Base-by-base conservation (phyloP, 306 rosid genomes). In the Fagus crenata region DNA sequence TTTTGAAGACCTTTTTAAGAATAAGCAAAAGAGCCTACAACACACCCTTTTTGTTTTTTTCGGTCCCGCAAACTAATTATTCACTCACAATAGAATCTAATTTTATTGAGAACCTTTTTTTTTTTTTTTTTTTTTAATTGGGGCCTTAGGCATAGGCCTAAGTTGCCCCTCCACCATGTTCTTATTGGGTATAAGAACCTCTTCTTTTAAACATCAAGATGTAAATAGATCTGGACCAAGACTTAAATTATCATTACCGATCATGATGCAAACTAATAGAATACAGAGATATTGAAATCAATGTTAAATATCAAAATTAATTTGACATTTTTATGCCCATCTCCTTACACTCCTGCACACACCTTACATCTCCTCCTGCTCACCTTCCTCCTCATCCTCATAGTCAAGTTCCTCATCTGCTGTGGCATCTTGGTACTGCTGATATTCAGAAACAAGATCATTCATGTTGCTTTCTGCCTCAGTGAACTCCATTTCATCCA, bases 381-480 rank as follows among this genome's bases (percentile, higher is more conserved):
- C 71, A 39, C 49, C 71, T 39, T 65, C 71, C 71, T 65, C 71
- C 71, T 65, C 71, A 6, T 65, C 71, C 49, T 65, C 71, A 65
- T 65, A 65, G 14, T 65, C 70, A 6, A 37, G 28, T 42, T 65
- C 71, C 49, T 65, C 71, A 7, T 65, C 71, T 37, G 71, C 71
- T 1, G 71, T 65, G 32, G 71, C 71, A 65, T 65, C 71, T 65
- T 65, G 71, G 71, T 65, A 65, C 49, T 65, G 71, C 49, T 65
- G 71, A 32, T 65, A 65, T n/a, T 65, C 71, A 17, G 71, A 65
- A 2, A 65, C 71, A 39, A 65, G 71, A 43, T 65, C 71, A 12
- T 65, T 65, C 71, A 65, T 65, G 71, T 65, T 65, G 71, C 71
- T 65, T 65, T 65, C 71, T 2, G 71, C 71, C 71, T 65, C 71